Percentiles rank a stretch among this genome's conserved stretches.
Evolutionary conservation across 768 basidiomycete species (phyloP).

Genomic region (Tylopilus sp.): DNA sequence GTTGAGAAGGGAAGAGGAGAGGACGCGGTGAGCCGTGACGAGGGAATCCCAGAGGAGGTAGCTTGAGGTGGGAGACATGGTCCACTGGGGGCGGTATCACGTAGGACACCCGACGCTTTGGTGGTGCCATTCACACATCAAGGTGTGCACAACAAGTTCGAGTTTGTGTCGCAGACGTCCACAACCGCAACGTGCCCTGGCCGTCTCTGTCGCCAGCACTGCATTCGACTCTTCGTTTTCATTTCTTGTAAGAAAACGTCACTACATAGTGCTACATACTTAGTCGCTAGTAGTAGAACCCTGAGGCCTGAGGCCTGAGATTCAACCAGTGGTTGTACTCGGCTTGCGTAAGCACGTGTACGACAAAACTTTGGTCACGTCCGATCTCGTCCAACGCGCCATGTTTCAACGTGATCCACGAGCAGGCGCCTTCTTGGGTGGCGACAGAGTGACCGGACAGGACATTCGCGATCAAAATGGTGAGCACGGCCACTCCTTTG

Average conservation of each 20-base stretch:
- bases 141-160: slow-evolving; percentile 7
- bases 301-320: no score
- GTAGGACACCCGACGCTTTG: slow-evolving; percentile 78
- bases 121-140: slow-evolving; percentile 40
- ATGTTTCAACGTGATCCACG: slow-evolving; percentile 93
- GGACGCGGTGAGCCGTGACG: slow-evolving; percentile 70
- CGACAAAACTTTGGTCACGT: background rate
- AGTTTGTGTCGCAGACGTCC: slow-evolving; percentile 2
- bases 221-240: slow-evolving; percentile 1
- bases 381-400: slow-evolving; percentile 9
- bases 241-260: background rate
- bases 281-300: no score
- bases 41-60: slow-evolving; percentile 63
- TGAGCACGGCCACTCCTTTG: slow-evolving; percentile 27
- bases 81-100: slow-evolving; percentile 73
- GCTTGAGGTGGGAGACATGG: slow-evolving; percentile 58
- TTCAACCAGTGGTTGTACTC: no score
- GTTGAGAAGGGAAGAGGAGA: slow-evolving; percentile 47
- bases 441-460: slow-evolving; percentile 90
- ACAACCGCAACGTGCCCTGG: background rate
- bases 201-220: background rate
- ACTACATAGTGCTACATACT: no score
- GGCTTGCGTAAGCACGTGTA: background rate
- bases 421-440: slow-evolving; percentile 90
- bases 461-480: slow-evolving; percentile 98